These are phyloP conservation scores for Exsudoporus frostii DNA, from an alignment of 768 basidiomycete genomes.

Conservation along the genomic window DNA sequence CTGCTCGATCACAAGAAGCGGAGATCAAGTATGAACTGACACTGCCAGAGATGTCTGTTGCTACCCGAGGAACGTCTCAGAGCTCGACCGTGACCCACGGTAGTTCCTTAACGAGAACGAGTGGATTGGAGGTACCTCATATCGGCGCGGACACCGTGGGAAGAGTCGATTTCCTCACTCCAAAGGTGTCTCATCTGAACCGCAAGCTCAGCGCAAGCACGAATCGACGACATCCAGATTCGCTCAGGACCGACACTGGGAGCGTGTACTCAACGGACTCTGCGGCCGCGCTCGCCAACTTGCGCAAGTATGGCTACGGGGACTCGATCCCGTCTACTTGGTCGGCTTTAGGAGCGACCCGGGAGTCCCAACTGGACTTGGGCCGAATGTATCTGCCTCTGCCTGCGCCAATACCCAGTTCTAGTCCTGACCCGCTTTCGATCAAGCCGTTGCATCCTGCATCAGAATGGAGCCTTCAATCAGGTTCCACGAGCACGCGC, in stretches of 20 bases:
- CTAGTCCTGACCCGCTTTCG: slow-evolving; percentile 1
- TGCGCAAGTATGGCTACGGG: slow-evolving; percentile 24
- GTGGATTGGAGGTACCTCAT: background rate
- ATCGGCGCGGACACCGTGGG: background rate
- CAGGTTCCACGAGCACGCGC: slow-evolving; percentile 1
- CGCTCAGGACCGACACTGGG: slow-evolving; percentile 11
- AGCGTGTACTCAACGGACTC: slow-evolving; percentile 29
- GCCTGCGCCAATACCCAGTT: background rate
- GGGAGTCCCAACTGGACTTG: slow-evolving; percentile 18
- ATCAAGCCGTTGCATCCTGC: slow-evolving; percentile 4
- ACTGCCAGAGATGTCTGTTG: background rate
- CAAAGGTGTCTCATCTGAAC: slow-evolving; percentile 7
- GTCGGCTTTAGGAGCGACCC: slow-evolving; percentile 12
- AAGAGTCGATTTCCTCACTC: background rate
- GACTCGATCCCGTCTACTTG: slow-evolving; percentile 24
- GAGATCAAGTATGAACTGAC: background rate
- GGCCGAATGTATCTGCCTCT: background rate
- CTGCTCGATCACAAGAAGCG: background rate
- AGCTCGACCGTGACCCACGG: background rate
- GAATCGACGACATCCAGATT: background rate
- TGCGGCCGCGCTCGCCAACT: slow-evolving; percentile 18
- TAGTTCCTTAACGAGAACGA: background rate
- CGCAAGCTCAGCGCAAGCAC: background rate
- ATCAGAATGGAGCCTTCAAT: slow-evolving; percentile 1
- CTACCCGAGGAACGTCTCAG: background rate